A percentile compares a stretch with the other conserved stretches of the same genome.
These are phyloP conservation scores for Leptosphaerulina australis DNA, from an alignment of 2,329 filamentous ascomycete species.

Conservation along the genomic window DNA sequence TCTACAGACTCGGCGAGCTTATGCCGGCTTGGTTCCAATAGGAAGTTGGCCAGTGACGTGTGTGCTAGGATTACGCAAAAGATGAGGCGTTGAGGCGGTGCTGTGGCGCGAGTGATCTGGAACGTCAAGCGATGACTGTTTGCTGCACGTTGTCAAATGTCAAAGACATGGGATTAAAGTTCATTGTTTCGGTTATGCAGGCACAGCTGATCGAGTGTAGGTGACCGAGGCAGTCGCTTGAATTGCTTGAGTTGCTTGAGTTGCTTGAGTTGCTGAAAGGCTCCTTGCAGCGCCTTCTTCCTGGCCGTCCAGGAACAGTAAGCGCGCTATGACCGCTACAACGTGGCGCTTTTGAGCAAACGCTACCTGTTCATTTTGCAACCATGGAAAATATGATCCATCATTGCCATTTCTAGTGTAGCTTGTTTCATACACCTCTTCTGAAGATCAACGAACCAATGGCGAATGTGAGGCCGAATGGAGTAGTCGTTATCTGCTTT, in stretches of 20 bases:
- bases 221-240: constrained; percentile 7
- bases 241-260: no score
- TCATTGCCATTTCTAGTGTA: not conserved
- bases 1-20: constrained; percentile 24
- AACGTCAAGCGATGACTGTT: constrained; percentile 7
- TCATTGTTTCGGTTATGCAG: constrained; percentile 8
- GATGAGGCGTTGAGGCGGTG: constrained; percentile 15
- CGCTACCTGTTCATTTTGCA: not conserved
- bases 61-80: constrained; percentile 4
- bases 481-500: constrained; percentile 2
- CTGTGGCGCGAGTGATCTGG: constrained; percentile 13
- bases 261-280: constrained; percentile 9
- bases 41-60: constrained; percentile 11
- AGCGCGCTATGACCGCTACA: not conserved
- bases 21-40: constrained; percentile 18
- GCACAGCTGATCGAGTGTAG: not conserved
- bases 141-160: not conserved
- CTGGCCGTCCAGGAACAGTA: constrained; percentile 7
- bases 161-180: constrained; percentile 2
- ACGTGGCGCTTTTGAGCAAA: constrained; percentile 1
- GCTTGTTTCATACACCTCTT: not conserved
- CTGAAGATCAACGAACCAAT: not conserved
- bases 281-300: constrained; percentile 7
- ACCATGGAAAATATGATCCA: constrained; percentile 3
- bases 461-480: not conserved